Percentiles rank a stretch among this genome's conserved stretches.
These are phyloP conservation scores for Zygosaccharomyces lentus DNA, from an alignment of 805 yeast genomes.

Conservation along the genomic window DNA sequence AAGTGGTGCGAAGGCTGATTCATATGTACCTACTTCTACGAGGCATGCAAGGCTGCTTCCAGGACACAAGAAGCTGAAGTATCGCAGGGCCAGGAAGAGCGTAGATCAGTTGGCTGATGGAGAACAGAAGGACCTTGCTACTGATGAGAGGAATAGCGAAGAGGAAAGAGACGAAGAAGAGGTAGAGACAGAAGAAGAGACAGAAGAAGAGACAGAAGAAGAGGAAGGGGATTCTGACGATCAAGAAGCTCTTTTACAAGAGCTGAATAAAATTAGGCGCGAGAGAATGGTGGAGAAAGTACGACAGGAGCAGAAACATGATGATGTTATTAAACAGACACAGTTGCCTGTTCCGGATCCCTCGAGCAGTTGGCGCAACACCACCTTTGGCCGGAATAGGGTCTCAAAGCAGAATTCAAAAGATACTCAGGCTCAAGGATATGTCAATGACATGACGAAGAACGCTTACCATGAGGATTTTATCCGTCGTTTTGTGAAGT, in stretches of 20 bases:
- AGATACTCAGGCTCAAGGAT: conserved; percentile 11
- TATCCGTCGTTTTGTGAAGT: conserved; percentile 36
- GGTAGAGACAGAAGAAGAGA: conserved; percentile 35
- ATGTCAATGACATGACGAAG: conserved; percentile 36
- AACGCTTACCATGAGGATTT: conserved; percentile 42
- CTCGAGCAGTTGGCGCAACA: conserved; percentile 25
- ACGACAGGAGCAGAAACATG: conserved; percentile 27
- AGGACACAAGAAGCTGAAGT: conserved; percentile 51
- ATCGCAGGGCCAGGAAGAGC: conserved; percentile 36
- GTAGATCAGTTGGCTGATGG: neutral
- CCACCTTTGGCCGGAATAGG: conserved; percentile 25
- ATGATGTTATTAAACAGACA: conserved; percentile 19
- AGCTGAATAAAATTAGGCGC: conserved; percentile 38
- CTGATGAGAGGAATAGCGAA: conserved; percentile 12
- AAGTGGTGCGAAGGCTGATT: conserved; percentile 44
- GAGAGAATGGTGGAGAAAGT: conserved; percentile 32
- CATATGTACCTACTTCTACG: conserved; percentile 41
- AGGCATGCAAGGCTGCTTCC: conserved; percentile 52
- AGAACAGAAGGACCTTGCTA: conserved; percentile 5
- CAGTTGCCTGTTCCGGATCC: conserved; percentile 14
- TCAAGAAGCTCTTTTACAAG: conserved; percentile 42
- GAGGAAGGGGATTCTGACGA: conserved; percentile 32
- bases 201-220: conserved; percentile 32
- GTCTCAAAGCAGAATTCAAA: conserved; percentile 9
- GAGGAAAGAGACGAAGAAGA: conserved; percentile 30